These are phyloP conservation scores for Sporothrix luriei DNA, from an alignment of 2,329 filamentous ascomycete species.

Conservation along the genomic window DNA sequence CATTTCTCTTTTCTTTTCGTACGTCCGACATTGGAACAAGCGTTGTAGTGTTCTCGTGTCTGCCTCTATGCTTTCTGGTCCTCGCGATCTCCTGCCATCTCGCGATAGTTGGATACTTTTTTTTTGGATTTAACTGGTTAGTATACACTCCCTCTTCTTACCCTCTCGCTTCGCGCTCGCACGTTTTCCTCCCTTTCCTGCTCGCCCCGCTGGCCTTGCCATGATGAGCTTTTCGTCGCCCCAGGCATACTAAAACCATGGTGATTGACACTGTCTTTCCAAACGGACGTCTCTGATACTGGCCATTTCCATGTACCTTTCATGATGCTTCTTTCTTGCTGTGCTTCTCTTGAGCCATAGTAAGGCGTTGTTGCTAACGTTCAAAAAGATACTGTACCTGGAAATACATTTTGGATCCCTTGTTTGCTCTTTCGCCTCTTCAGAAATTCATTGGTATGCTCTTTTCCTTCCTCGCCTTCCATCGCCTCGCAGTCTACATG, in stretches of 20 bases:
- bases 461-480: neutral
- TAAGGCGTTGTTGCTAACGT: conserved; percentile 1
- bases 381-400: neutral
- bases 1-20: neutral
- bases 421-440: too few species aligned
- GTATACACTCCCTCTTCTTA: neutral
- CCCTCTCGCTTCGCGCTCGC: neutral
- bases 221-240: conserved; percentile 63
- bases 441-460: neutral
- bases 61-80: neutral
- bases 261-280: conserved; percentile 59
- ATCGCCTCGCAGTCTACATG: conserved; percentile 40
- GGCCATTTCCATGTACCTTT: neutral
- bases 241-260: conserved; percentile 59
- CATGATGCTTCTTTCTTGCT: neutral
- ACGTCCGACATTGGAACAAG: neutral
- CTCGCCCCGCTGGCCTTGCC: neutral
- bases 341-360: neutral
- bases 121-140: neutral
- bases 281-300: conserved; percentile 53
- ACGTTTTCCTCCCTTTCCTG: neutral
- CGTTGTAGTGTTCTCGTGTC: neutral
- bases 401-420: neutral
- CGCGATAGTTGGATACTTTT: neutral
- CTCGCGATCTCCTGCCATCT: neutral